A percentile compares a stretch with the other conserved stretches of the same genome.
Evolutionary conservation across 1,139 yeast species (phyloP).

Genomic region (Kluyveromyces sp.): DNA sequence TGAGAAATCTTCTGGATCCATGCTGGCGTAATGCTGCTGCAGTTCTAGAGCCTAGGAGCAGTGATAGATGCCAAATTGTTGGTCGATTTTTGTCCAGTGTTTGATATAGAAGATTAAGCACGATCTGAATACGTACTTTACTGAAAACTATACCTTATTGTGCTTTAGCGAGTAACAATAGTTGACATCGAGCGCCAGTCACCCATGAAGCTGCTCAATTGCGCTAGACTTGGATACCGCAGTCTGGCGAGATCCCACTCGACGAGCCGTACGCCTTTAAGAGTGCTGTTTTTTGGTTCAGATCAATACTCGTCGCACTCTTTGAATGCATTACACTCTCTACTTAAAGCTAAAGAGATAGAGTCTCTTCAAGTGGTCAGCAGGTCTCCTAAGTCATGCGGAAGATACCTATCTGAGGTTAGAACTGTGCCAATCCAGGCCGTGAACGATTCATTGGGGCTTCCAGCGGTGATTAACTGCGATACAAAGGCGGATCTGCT

Average conservation of each 20-base stretch:
- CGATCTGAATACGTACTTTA: background rate
- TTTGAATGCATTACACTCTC: constrained; percentile 40
- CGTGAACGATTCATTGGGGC: constrained; percentile 33
- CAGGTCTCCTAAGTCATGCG: constrained; percentile 62
- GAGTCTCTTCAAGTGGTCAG: constrained; percentile 55
- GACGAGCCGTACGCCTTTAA: constrained; percentile 17
- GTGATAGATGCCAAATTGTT: too few relatives aligned
- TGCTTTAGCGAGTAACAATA: too few relatives aligned
- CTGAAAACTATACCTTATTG: too few relatives aligned
- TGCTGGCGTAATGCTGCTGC: background rate
- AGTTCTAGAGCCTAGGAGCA: too few relatives aligned
- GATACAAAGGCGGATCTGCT: constrained; percentile 52
- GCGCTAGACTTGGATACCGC: background rate
- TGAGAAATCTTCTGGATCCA: constrained; percentile 1
- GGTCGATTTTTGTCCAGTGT: too few relatives aligned
- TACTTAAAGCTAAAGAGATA: constrained; percentile 34
- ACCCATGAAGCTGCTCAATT: background rate
- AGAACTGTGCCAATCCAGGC: constrained; percentile 52
- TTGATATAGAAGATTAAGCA: too few relatives aligned
- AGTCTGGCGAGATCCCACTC: background rate
- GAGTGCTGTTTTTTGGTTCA: constrained; percentile 72
- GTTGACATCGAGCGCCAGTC: too few relatives aligned
- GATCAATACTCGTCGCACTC: constrained; percentile 67
- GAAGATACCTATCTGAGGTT: constrained; percentile 47
- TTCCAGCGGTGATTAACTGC: constrained; percentile 45